Base-by-base conservation (phyloP, 2,329 filamentous ascomycete genomes). In the Scedosporium apiospermum region DNA sequence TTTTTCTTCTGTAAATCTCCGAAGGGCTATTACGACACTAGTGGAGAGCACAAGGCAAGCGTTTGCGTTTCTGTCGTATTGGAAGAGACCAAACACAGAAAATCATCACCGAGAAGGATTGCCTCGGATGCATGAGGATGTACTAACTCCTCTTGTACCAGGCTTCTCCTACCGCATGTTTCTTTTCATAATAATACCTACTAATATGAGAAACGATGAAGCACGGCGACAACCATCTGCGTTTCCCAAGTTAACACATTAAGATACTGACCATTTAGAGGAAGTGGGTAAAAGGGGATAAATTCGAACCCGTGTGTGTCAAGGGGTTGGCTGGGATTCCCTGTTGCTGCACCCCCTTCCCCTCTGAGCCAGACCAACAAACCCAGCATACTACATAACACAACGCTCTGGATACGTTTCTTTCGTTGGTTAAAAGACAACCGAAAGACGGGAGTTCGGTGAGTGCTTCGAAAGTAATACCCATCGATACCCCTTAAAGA, bases 251-350 rank as follows among this genome's bases (percentile, higher is more conserved):
- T 7, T 55, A n/a, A 21, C 57, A 12, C 30, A 6, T 38, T 12
- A 12, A 38, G 34, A 3, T 3, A 26, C 58, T 27, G 26, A 23
- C 59, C 23, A 61, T 51, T 46, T 44, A 30, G 23, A 51, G 44
- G 2, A 16, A 7, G n/a, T 27, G 59, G 59, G 21, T 44, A 34
- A 61, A 46, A 53, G 26, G 59, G 59, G 59, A 61, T 61, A 61
- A 61, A 61, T 61, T 21, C 42, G 23, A 18, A 30, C 42, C 59
- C 59, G 59, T 38, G 59, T 53, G 59, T 61, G 44, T 61, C 59
- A 61, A 46, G 59, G 59, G 27, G 34, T 41, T 27, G 55, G 55
- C 55, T 58, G 23, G 27, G 27, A 41, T 58, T 58, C 26, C 55
- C 26, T 58, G 26, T n/a, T 58, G 55, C 14, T 21, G 41, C 55